Evolutionary conservation across 306 rosid species (phyloP).

Genomic region (Fragaria ananassa): DNA sequence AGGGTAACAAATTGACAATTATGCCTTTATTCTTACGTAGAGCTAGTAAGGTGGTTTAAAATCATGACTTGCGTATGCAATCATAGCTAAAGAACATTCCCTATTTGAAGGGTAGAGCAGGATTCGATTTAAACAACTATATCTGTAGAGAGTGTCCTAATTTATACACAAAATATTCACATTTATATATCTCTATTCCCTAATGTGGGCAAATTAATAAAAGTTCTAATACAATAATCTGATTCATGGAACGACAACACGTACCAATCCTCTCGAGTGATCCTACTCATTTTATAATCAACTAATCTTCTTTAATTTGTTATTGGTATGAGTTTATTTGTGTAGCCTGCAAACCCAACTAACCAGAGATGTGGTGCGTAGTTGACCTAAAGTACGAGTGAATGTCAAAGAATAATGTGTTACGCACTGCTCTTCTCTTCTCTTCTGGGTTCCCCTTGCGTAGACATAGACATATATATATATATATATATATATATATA

Average conservation of each 20-base stretch:
- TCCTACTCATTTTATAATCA: not conserved
- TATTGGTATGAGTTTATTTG: not conserved
- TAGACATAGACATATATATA: too few species aligned
- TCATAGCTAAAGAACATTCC: constrained; percentile 9
- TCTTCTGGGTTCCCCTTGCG: not conserved
- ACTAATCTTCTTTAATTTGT: not conserved
- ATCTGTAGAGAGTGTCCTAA: not conserved
- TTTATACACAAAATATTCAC: not conserved
- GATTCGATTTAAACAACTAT: constrained; percentile 16
- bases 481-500: too few species aligned
- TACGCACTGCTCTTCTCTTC: not conserved
- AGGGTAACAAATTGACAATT: too few species aligned
- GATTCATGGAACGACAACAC: not conserved
- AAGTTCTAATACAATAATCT: not conserved
- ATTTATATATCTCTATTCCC: not conserved
- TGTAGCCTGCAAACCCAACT: constrained; percentile 17
- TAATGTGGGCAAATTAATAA: not conserved
- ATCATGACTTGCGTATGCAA: not conserved
- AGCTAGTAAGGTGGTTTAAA: not conserved
- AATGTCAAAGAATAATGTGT: constrained; percentile 22
- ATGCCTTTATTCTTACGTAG: not conserved
- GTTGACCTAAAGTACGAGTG: constrained; percentile 29
- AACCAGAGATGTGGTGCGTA: constrained; percentile 21
- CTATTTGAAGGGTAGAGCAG: constrained; percentile 2
- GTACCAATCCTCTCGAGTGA: not conserved